Evolutionary conservation across 768 basidiomycete genomes (phyloP), one percentile per base, ranked within the genome.

Genomic region (Tulasnella sp.): DNA sequence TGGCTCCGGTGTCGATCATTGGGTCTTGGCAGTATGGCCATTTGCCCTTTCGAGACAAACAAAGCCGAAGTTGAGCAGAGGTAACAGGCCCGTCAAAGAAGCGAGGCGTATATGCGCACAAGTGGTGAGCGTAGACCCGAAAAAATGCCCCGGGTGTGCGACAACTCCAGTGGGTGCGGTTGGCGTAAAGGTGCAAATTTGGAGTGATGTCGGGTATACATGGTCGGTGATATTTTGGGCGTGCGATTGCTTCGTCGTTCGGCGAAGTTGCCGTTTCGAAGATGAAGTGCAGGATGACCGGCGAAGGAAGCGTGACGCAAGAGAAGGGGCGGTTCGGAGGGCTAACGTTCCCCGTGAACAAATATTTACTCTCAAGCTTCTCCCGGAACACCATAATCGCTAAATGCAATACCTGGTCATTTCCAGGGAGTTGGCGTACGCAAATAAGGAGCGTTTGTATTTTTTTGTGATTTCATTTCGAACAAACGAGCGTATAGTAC

Each of bases 11-110:
- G 61, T 67, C 61, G 61, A 67, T 13, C 5, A 35, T 16, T 44
- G 11, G 40, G 11, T 40, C 40, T 40, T 40, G 6, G 6, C 11
- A 13, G 9, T 40, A 13, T 13, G 40, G n/a, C n/a, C 35, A 2
- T 35, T 35, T 35, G 35, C 35, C 35, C 35, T 5, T 40, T 40
- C 11, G 40, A 40, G 9, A 40, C 6, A 40, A 13, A 40, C 57
- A 61, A 5, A 61, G 57, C 57, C 61, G 61, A 67, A 67, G 29
- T 67, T 67, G 61, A 67, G 18, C 61, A 67, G 61, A 67, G 29
- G 61, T 67, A 32, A 67, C 32, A 67, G 61, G 61, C 15, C 61
- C 18, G 35, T 67, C 11, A 32, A 35, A 35, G 61, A 67, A 67
- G 61, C 61, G 5, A 2, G 5, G 51, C 51, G 51, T 51, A 51